Conservation (phyloP, 208 protist genomes). For the Phytomonas francai region DNA sequence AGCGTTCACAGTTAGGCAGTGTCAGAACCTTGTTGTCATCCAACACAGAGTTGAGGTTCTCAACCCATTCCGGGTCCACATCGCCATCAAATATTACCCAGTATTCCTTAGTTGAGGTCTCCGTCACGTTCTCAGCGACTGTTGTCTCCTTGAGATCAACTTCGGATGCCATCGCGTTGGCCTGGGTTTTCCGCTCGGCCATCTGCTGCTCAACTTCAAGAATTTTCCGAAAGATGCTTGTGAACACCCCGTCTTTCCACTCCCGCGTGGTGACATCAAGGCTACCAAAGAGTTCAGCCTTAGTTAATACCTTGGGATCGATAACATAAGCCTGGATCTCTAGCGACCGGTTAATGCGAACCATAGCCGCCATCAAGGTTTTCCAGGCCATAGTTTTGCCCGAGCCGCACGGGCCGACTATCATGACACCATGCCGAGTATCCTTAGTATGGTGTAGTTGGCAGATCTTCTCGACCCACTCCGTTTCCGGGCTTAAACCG, state of each 20-base stretch:
- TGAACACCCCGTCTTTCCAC: conserved; percentile 99
- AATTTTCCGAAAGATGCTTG: conserved; percentile 94
- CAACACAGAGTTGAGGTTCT: conserved; percentile 98
- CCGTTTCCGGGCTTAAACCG: conserved; percentile 37
- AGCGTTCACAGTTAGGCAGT: conserved; percentile 98
- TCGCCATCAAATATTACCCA: conserved; percentile 99
- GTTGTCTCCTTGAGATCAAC: background rate
- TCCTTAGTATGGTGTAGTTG: conserved; percentile 96
- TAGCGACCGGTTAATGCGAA: conserved; percentile 56
- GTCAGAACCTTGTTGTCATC: conserved; percentile 99
- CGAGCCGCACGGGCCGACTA: conserved; percentile 97
- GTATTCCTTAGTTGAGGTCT: conserved; percentile 48
- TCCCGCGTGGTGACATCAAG: conserved; percentile 98
- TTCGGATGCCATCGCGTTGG: background rate
- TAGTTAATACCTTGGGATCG: conserved; percentile 98
- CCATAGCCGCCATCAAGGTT: conserved; percentile 92
- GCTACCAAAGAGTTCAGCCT: conserved; percentile 97
- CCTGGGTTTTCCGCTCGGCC: background rate
- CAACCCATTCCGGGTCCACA: conserved; percentile 99
- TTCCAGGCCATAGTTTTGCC: conserved; percentile 97
- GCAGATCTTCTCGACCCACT: conserved; percentile 96
- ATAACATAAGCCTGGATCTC: conserved; percentile 92
- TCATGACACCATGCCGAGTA: conserved; percentile 98
- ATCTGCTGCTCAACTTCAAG: conserved; percentile 82
- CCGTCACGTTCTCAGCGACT: background rate